Percentiles rank a stretch among this genome's conserved stretches.
These are phyloP conservation scores for Trametes villosa DNA, from an alignment of 768 basidiomycete species.

Conservation along the genomic window DNA sequence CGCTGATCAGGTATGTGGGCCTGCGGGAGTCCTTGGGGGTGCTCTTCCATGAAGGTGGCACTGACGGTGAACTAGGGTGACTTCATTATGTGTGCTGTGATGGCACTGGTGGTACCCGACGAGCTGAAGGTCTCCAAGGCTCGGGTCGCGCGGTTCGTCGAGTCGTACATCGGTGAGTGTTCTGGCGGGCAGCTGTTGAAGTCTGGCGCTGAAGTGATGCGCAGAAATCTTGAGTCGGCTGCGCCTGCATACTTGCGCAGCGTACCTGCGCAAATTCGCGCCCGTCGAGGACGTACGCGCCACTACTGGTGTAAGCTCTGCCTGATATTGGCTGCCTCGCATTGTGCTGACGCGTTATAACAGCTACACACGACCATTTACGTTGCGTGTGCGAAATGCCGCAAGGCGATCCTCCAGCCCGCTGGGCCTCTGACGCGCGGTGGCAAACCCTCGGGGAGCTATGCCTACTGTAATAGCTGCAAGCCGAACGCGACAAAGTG, in stretches of 20 bases:
- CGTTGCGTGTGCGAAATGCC: conserved; percentile 69
- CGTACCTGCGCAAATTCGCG: conserved; percentile 75
- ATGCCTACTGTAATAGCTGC: conserved; percentile 62
- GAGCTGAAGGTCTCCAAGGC: conserved; percentile 56
- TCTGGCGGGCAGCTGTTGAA: background rate
- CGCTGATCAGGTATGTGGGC: conserved; percentile 56
- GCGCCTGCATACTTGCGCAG: conserved; percentile 66
- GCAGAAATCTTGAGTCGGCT: conserved; percentile 67
- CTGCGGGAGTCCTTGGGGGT: too few species aligned
- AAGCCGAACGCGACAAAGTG: conserved; percentile 52
- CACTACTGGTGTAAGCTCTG: conserved; percentile 52
- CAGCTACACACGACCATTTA: conserved; percentile 77
- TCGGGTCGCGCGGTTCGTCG: conserved; percentile 58
- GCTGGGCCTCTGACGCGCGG: conserved; percentile 10
- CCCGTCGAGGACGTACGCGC: conserved; percentile 53
- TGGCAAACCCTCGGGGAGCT: conserved; percentile 46
- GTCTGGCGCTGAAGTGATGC: background rate
- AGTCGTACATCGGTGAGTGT: conserved; percentile 71
- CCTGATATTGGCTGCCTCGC: background rate
- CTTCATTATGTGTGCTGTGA: conserved; percentile 78
- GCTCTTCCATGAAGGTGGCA: background rate
- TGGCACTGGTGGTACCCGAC: conserved; percentile 61
- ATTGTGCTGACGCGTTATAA: background rate
- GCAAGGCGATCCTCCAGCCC: conserved; percentile 56
- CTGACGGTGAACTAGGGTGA: conserved; percentile 57